Percentiles rank a stretch among this genome's conserved stretches.
Conservation (phyloP, 208 protist species). For the Leishmania tropica region DNA sequence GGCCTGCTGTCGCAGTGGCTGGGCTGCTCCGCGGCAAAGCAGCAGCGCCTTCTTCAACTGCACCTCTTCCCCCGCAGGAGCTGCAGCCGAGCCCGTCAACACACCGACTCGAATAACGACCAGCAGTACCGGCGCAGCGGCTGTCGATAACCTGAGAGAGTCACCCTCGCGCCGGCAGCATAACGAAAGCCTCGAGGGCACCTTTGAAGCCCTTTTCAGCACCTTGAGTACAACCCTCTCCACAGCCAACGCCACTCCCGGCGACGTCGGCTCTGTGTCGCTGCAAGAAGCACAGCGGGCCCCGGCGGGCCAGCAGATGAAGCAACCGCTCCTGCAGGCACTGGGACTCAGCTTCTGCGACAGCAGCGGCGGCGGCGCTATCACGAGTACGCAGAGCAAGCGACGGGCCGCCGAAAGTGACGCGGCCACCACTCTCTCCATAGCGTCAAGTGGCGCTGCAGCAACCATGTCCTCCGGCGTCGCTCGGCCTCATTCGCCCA, state of each 20-base stretch:
- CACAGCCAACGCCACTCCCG: constrained; percentile 10
- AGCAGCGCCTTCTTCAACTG: constrained; percentile 4
- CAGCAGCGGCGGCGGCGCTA: background rate
- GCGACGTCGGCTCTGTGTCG: constrained; percentile 2
- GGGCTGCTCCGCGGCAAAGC: background rate
- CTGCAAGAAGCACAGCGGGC: constrained; percentile 1
- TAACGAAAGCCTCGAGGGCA: constrained; percentile 10
- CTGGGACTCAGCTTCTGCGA: background rate
- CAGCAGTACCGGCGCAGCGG: background rate
- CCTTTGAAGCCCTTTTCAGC: constrained; percentile 12
- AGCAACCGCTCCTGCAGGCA: constrained; percentile 15
- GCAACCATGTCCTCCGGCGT: background rate
- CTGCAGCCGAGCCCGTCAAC: background rate
- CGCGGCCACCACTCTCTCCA: constrained; percentile 6
- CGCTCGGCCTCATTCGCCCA: background rate
- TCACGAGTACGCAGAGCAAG: no score
- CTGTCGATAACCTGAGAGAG: background rate
- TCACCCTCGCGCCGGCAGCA: constrained; percentile 11
- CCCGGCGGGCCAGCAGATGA: constrained; percentile 4
- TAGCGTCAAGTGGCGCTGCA: constrained; percentile 5
- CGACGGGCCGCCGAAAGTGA: background rate
- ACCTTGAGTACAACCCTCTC: constrained; percentile 24
- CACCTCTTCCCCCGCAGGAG: background rate
- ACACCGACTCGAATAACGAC: background rate
- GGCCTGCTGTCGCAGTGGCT: constrained; percentile 4